Evolutionary conservation across 129 eudicot species (phyloP).

Genomic region (Flaveria bidentis): DNA sequence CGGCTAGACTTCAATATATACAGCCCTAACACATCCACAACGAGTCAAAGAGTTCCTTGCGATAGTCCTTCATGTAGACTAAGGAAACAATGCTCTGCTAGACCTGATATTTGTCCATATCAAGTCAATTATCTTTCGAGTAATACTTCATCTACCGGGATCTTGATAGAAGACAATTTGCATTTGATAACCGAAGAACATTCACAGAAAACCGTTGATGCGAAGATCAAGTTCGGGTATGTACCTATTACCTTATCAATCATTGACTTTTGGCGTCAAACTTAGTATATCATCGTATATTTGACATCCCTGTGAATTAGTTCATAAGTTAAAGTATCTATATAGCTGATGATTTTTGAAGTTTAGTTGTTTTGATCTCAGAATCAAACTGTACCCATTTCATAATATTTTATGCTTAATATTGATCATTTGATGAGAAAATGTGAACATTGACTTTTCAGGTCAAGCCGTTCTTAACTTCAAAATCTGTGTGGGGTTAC

Average conservation of each 20-base stretch:
- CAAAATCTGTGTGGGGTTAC: no score
- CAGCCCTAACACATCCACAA: slow-evolving; percentile 68
- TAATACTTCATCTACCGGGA: slow-evolving; percentile 75
- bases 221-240: slow-evolving; percentile 80
- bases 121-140: slow-evolving; percentile 61
- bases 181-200: slow-evolving; percentile 58
- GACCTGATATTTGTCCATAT: slow-evolving; percentile 69
- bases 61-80: slow-evolving; percentile 55
- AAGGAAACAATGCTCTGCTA: slow-evolving; percentile 45
- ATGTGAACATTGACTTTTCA: slow-evolving; percentile 12
- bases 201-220: slow-evolving; percentile 47
- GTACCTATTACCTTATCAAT: slow-evolving; percentile 18
- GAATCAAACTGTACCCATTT: neutral
- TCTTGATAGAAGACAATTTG: slow-evolving; percentile 77
- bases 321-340: neutral
- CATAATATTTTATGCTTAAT: neutral
- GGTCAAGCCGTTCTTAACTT: slow-evolving; percentile 7
- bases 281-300: neutral
- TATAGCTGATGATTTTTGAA: neutral
- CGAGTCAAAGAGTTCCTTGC: slow-evolving; percentile 67
- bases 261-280: neutral
- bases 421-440: neutral
- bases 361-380: neutral
- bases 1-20: slow-evolving; percentile 63
- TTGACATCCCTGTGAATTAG: neutral